Evolutionary conservation across 768 basidiomycete species (phyloP).

Genomic region (Pulveroboletus sp.): DNA sequence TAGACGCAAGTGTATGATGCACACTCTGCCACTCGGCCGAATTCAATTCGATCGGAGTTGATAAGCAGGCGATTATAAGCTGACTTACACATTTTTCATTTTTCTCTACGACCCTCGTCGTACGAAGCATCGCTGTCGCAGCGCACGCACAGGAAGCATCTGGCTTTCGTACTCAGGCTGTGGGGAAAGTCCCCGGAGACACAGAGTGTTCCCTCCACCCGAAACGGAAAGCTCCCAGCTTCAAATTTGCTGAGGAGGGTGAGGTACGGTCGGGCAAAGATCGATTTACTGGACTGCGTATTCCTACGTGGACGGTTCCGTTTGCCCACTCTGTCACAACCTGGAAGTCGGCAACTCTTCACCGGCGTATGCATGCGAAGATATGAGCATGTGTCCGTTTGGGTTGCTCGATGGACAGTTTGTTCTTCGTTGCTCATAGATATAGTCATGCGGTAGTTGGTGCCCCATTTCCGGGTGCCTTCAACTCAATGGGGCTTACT

Average conservation of each 20-base stretch:
- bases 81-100: conserved; percentile 22
- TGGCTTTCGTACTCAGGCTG: conserved; percentile 53
- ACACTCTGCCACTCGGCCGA: not conserved
- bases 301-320: conserved; percentile 30
- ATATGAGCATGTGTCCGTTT: conserved; percentile 65
- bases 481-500: conserved; percentile 94
- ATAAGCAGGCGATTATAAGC: conserved; percentile 9
- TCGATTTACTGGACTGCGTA: conserved; percentile 36
- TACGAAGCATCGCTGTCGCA: conserved; percentile 84
- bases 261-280: conserved; percentile 46
- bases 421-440: conserved; percentile 74
- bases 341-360: conserved; percentile 34
- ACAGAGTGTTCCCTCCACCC: conserved; percentile 58
- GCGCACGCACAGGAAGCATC: conserved; percentile 64
- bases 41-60: conserved; percentile 21
- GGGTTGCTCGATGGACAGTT: conserved; percentile 36
- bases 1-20: not conserved
- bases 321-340: conserved; percentile 57
- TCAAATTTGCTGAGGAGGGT: conserved; percentile 64
- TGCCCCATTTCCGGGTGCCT: conserved; percentile 33
- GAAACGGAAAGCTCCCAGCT: conserved; percentile 69
- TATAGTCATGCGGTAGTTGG: conserved; percentile 83
- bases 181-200: conserved; percentile 95
- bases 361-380: conserved; percentile 57
- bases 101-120: conserved; percentile 40